Evolutionary conservation across 179 eudicot genomes (phyloP).

Genomic region (Gypsophila paniculata): DNA sequence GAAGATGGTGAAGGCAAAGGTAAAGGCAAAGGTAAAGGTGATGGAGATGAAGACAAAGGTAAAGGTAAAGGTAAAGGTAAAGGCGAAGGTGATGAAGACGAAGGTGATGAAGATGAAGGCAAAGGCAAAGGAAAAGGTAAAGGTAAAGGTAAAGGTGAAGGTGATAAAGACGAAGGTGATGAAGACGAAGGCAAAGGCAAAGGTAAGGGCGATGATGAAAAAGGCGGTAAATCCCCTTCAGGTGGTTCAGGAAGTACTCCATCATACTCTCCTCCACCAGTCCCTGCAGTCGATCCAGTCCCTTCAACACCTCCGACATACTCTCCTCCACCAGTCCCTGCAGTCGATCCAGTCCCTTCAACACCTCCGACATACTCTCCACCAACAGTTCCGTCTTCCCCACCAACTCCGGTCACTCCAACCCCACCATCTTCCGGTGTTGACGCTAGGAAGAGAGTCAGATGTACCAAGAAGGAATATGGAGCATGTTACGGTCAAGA

Average conservation of each 20-base stretch:
- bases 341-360: conserved; percentile 4
- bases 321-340: not conserved
- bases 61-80: not conserved
- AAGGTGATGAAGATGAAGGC: not conserved
- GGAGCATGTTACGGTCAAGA: conserved; percentile 34
- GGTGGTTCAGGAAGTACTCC: not conserved
- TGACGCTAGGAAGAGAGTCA: conserved; percentile 32
- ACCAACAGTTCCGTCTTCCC: conserved; percentile 9
- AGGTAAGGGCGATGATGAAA: not conserved
- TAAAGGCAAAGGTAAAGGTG: not conserved
- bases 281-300: not conserved
- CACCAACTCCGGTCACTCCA: conserved; percentile 1
- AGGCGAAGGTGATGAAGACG: not conserved
- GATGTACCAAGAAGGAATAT: conserved; percentile 31
- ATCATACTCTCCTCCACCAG: not conserved
- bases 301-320: conserved; percentile 10
- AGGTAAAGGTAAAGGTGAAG: not conserved
- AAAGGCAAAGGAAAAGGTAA: not conserved
- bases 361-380: conserved; percentile 18
- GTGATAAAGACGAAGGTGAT: not conserved
- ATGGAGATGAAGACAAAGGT: not conserved
- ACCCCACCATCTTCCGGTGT: conserved; percentile 17
- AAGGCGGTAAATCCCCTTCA: not conserved
- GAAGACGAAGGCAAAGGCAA: not conserved
- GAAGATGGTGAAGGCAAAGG: not conserved